phyloP scores from a whole-genome alignment of 257 asterid species.

The Primulina tabacum region DNA sequence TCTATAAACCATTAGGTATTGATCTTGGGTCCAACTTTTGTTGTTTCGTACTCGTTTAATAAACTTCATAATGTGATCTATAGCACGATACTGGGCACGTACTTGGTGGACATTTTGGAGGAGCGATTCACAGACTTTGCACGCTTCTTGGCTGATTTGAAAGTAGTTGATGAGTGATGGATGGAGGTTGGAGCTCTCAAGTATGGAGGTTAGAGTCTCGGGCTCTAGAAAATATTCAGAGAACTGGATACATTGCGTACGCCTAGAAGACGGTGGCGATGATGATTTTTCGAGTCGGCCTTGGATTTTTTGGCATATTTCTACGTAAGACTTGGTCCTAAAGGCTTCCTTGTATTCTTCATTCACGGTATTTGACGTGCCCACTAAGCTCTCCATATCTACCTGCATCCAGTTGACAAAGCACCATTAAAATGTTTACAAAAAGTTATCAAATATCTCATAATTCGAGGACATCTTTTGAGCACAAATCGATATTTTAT shows the following conservation, averaged over 20 bases:
- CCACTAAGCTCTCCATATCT: slow-evolving; percentile 31
- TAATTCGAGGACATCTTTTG: background rate
- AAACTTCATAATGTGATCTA: slow-evolving; percentile 28
- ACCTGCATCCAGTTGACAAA: slow-evolving; percentile 32
- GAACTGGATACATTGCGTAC: slow-evolving; percentile 8
- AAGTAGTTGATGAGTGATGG: slow-evolving; percentile 48
- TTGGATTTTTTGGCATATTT: slow-evolving; percentile 46
- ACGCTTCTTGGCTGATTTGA: slow-evolving; percentile 48
- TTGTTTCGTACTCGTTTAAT: slow-evolving; percentile 25
- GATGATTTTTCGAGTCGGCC: slow-evolving; percentile 31
- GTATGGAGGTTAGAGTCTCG: slow-evolving; percentile 34
- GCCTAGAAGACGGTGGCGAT: slow-evolving; percentile 29
- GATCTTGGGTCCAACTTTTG: slow-evolving; percentile 27
- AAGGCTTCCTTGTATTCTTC: slow-evolving; percentile 65
- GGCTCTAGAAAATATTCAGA: slow-evolving; percentile 37
- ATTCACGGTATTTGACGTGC: slow-evolving; percentile 36
- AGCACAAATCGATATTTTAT: background rate
- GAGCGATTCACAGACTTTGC: slow-evolving; percentile 49
- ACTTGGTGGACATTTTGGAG: slow-evolving; percentile 41
- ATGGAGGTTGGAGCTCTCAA: slow-evolving; percentile 28
- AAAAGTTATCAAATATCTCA: no score
- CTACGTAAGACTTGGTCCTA: slow-evolving; percentile 69
- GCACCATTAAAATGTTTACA: background rate
- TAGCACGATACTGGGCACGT: slow-evolving; percentile 29
- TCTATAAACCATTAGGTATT: slow-evolving; percentile 23